Evolutionary conservation across 192 early-diverging fungal genomes (phyloP), one percentile per base, ranked within the genome.

Genomic region (Spizellomyces punctatus): DNA sequence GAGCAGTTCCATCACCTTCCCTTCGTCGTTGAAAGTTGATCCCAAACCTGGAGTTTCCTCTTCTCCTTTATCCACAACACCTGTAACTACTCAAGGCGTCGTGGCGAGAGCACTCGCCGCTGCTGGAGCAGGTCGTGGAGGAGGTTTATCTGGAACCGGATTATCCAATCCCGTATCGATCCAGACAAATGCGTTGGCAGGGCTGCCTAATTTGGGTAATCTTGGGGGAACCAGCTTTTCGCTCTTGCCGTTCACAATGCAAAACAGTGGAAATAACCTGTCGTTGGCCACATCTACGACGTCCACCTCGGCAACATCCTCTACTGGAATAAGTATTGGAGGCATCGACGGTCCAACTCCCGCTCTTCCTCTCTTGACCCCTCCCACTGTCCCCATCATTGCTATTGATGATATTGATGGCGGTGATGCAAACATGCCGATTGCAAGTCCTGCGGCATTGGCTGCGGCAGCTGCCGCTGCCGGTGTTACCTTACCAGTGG

Each of bases 101-200:
- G 66, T 68, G 12, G 66, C 66, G 8, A 50, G 66, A 50, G 66
- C 66, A 12, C 54, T 68, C 16, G 66, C 66, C n/a, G 66, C 66
- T 14, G 66, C 66, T 7, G 52, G 54, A 43, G 66, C 54, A 21
- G 64, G 64, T 42, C 64, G 64, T 17, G 55, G 41, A 12, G 36
- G n/a, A 14, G 66, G 66, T 9, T 22, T 66, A 12, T 45, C 17
- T 27, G 46, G 46, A 41, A 0, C 64, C 1, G 56, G 52, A 8
- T 22, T 66, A 8, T 46, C 64, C 3, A 62, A 48, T 46, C 68
- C 68, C 16, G 68, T 70, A 8, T 70, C 68, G 5, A 36, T 61
- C 21, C 57, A 70, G 46, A 70, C 58, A 5, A 27, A 70, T 46
- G 68, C 68, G 57, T 48, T 70, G 36, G 19, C 57, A 6, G 68